Evolutionary conservation across 129 eudicot species (phyloP), one percentile per base, ranked within the genome.

Genomic region (Saussurea involucrata): DNA sequence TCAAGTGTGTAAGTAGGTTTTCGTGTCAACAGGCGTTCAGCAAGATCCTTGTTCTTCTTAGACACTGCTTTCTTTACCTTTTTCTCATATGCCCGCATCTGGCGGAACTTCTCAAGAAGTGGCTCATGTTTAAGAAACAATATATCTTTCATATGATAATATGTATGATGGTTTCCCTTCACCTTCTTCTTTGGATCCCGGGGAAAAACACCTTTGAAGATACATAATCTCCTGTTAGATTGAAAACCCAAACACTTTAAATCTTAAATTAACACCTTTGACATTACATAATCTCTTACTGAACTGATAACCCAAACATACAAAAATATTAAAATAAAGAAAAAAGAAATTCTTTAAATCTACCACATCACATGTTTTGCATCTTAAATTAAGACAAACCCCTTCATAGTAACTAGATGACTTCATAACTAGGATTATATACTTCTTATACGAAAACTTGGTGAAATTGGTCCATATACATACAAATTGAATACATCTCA

Each of bases 181-280:
- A 88, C 89, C 90, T 93, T 90, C 88, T 89, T 93, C 96, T 90
- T 93, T 20, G 98, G 98, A 21, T 90, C 98, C 75, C 97, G 90
- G 1, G 98, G 97, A 28, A 85, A 90, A 10, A 90, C 82, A 7
- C 98, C 96, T 79, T 93, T 93, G 74, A 88, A 88, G 77, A 93
- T 93, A 69, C 98, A 93, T 88, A 93, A 55, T 80, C 86, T 85
- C 93, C 94, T 88, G 46, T n/a, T 36, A n/a, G 69, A 60, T 24
- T 20, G 27, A 63, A 79, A 63, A 63, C 57, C n/a, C 3, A 40
- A 64, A 65, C 44, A 63, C 53, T n/a, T 60, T 53, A 5, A 53
- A 53, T 17, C 17, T 49, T 5, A 15, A 49, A 10, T 15, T 21
- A 25, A 90, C 76, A 1, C 92, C 87, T 72, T 90, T 90, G 31